Conservation (phyloP, 768 basidiomycete genomes). For the Boletus reticulatus region DNA sequence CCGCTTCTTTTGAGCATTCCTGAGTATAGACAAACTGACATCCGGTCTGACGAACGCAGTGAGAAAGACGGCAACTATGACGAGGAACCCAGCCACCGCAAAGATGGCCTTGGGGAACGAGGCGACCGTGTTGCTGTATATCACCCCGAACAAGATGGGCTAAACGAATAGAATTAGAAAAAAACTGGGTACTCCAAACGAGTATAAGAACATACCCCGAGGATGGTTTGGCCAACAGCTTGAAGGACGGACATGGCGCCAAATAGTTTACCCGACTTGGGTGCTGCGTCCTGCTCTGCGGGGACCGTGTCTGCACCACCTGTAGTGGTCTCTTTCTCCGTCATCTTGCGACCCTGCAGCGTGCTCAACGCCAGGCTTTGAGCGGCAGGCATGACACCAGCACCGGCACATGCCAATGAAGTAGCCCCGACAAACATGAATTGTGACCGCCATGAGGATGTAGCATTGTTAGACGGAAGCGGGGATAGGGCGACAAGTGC, state of each 20-base stretch:
- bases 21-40: constrained; percentile 19
- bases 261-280: constrained; percentile 55
- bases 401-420: constrained; percentile 60
- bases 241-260: constrained; percentile 70
- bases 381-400: constrained; percentile 64
- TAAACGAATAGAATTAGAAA: constrained; percentile 27
- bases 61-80: constrained; percentile 47
- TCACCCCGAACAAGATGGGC: constrained; percentile 67
- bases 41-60: constrained; percentile 43
- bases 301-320: not conserved
- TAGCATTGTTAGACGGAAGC: constrained; percentile 35
- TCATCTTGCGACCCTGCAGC: constrained; percentile 34
- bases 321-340: constrained; percentile 29
- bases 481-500: constrained; percentile 54
- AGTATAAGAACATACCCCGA: constrained; percentile 36
- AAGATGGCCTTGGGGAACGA: constrained; percentile 70
- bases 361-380: constrained; percentile 76
- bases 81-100: constrained; percentile 53
- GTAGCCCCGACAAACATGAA: constrained; percentile 57
- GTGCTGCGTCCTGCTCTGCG: constrained; percentile 32
- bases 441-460: constrained; percentile 31
- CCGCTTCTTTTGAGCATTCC: constrained; percentile 8
- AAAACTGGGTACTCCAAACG: constrained; percentile 6
- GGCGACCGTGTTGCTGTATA: constrained; percentile 64
- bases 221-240: constrained; percentile 62